These are phyloP conservation scores for Artemisia argyi DNA, from an alignment of 129 eudicot species.

Conservation along the genomic window DNA sequence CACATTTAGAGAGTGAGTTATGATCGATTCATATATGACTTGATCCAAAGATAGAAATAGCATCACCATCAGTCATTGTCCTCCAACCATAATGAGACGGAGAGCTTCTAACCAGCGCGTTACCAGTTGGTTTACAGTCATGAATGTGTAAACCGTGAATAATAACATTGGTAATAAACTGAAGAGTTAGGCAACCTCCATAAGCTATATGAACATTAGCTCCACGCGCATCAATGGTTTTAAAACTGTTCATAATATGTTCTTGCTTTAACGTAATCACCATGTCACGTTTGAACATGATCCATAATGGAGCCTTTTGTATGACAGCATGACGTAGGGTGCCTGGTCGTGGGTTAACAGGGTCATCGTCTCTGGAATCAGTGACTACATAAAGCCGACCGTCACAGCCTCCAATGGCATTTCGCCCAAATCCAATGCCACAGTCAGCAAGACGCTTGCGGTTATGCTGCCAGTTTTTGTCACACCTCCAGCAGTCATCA, in stretches of 20 bases:
- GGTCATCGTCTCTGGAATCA: not conserved
- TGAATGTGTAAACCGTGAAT: not conserved
- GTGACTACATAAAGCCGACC: not conserved
- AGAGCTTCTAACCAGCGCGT: not conserved
- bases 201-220: not conserved
- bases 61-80: not conserved
- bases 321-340: not conserved
- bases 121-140: not conserved
- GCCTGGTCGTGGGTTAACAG: not conserved
- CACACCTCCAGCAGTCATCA: conserved; percentile 1
- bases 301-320: not conserved
- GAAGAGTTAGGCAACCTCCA: not conserved
- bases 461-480: not conserved
- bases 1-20: not conserved
- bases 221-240: not conserved
- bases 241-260: not conserved
- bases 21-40: not conserved
- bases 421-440: not conserved
- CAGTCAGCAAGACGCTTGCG: not conserved
- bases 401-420: not conserved
- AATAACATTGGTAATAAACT: not conserved
- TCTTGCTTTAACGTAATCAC: not conserved
- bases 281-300: not conserved
- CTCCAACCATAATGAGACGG: not conserved
- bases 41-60: not conserved